These are phyloP conservation scores for Aspergillus sparsus DNA, from an alignment of 495 filamentous ascomycete genomes.

Conservation along the genomic window DNA sequence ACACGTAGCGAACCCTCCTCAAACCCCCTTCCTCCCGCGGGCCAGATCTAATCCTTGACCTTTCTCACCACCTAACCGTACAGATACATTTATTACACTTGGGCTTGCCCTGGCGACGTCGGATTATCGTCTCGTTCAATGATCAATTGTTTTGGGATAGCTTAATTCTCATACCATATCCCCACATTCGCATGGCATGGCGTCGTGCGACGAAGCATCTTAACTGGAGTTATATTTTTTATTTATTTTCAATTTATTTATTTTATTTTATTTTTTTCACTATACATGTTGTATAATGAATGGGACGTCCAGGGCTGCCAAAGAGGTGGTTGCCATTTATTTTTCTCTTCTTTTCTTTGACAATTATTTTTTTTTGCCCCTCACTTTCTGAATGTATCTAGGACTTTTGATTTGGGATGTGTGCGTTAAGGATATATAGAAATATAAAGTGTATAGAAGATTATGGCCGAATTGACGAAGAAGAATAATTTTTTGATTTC, in stretches of 20 bases:
- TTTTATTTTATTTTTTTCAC: conserved; percentile 15
- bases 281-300: conserved; percentile 21
- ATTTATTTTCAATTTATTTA: conserved; percentile 12
- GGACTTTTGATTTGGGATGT: neutral
- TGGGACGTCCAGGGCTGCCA: conserved; percentile 9
- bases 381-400: conserved; percentile 11
- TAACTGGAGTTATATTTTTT: conserved; percentile 23
- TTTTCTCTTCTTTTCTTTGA: conserved; percentile 1
- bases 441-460: conserved; percentile 19
- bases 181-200: conserved; percentile 42
- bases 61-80: conserved; percentile 3
- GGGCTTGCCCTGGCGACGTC: conserved; percentile 2
- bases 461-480: neutral
- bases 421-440: conserved; percentile 19
- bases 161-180: neutral
- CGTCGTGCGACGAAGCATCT: conserved; percentile 34
- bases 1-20: neutral
- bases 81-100: neutral
- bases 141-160: conserved; percentile 13
- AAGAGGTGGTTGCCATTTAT: neutral
- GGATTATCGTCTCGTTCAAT: neutral
- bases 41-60: too few species aligned
- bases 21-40: neutral
- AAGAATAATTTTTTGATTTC: too few species aligned
- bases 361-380: neutral